Evolutionary conservation across 495 filamentous ascomycete genomes (phyloP), one percentile per base, ranked within the genome.

Genomic region (Penicillium salamii): DNA sequence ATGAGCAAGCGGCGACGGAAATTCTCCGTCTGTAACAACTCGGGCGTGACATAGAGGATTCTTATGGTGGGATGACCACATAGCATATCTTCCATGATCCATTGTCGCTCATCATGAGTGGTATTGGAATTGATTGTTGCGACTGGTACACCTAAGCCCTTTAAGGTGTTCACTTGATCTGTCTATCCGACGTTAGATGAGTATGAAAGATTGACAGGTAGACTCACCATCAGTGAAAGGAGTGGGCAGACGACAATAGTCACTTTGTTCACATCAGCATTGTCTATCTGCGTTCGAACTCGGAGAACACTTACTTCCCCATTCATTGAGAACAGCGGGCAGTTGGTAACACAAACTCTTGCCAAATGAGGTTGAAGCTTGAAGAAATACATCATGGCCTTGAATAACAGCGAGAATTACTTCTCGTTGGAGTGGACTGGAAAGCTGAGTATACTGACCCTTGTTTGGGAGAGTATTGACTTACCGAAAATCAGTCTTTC

Each of bases 281-380:
- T 26, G 4, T 1, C 41, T 24, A 21, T 34, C 3, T 34, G 15
- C 12, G 19, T 18, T 41, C 15, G 18, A 31, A 40, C 18, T 33
- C 24, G 29, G 20, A 54, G 31, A 31, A 28, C 12, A 74, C 83
- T 54, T 69, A 91, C 88, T 89, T 46, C 91, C 91, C 46, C 46
- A 48, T 74, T 83, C 83, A 52, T 89, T 86, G 17, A 95, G 83
- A 24, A 97, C 81, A 4, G 92, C 91, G 3, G 92, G 92, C 3
- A 97, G 75, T 57, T 97, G 92, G 57, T 92, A 97, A 68, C 92
- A 97, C 18, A 97, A 64, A 61, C 89, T 95, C 66, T 97, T 97
- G 12, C 92, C 92, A 61, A 95, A 96, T 1, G 89, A 93, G 3
- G 92, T 97, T n/a, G 91, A 91, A 28, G 92, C 92, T 66, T 96